Base-by-base conservation (phyloP, 2,329 filamentous ascomycete genomes). In the Cryphonectria parasitica region DNA sequence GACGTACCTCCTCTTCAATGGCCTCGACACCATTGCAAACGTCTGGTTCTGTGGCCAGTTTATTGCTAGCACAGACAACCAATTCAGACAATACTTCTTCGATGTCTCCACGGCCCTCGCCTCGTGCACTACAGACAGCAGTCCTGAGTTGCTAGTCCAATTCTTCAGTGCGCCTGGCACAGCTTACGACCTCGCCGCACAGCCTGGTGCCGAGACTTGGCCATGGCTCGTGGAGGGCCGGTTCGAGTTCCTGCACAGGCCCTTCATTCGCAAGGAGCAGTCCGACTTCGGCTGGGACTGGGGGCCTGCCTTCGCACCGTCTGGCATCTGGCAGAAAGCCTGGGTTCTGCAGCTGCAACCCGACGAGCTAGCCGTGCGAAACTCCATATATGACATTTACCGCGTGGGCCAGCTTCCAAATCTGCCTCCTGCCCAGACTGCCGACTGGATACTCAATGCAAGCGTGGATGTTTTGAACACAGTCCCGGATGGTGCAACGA, bases 241-340 rank as follows among this genome's bases (percentile, higher is more conserved):
- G 0, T 88, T 83, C 69, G 86, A 89, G 72, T 88, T 87, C 64
- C 76, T 80, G 0, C 85, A 88, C 70, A 81, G 86, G 8, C 83
- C 85, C 76, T 89, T 86, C 72, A 85, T 90, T 49, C 83, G 88
- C 41, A 90, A 90, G 75, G 85, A 90, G 75, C 86, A 90, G 76
- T 87, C 82, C 10, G 88, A 90, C 76, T 90, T 90, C 76, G 89
- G 89, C 1, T 91, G 88, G 89, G 88, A 90, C 71, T 89, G 87
- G 87, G 87, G 87, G 13, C 87, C 87, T 13, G 86, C 85, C 0
- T 89, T 90, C 75, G 82, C 84, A n/a, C 87, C 89, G 0, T 85
- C 86, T n/a, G 89, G 89, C 2, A 86, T 88, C 8, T 91, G 88
- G 89, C 83, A 86, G 72, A 85, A 87, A 58, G 88, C 86, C 1